phyloP scores from a whole-genome alignment of 2,329 filamentous ascomycete species.

The Calonectria crousiana region DNA sequence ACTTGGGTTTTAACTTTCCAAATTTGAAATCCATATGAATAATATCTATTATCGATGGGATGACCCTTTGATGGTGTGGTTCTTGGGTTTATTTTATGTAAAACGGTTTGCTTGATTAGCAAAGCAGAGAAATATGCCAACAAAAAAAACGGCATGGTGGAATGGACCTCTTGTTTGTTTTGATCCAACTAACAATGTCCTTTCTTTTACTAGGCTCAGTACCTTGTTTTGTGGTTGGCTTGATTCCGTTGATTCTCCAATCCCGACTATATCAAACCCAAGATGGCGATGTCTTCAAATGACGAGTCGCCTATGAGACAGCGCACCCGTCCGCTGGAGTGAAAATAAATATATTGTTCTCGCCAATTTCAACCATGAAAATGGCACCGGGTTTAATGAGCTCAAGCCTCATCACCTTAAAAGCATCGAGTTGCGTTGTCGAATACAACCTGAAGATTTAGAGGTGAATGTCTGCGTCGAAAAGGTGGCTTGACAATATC shows the following conservation, averaged over 20 bases:
- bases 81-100: not conserved
- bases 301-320: no score
- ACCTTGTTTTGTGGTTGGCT: no score
- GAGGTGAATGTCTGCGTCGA: not conserved
- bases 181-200: not conserved
- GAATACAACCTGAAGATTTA: not conserved
- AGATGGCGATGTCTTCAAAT: no score
- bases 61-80: not conserved
- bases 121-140: not conserved
- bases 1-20: not conserved
- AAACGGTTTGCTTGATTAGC: not conserved
- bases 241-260: not conserved
- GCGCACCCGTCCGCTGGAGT: no score
- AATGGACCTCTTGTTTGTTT: not conserved
- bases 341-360: not conserved
- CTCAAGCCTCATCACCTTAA: not conserved
- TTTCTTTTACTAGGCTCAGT: constrained; percentile 20
- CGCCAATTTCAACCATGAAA: not conserved
- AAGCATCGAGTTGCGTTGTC: not conserved
- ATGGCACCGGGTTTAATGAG: not conserved
- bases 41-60: not conserved
- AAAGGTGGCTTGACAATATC: not conserved
- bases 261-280: not conserved
- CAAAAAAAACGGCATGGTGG: not conserved
- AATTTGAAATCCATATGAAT: not conserved